These are phyloP conservation scores for Osmanthus fragrans DNA, from an alignment of 257 asterid species.

Conservation along the genomic window DNA sequence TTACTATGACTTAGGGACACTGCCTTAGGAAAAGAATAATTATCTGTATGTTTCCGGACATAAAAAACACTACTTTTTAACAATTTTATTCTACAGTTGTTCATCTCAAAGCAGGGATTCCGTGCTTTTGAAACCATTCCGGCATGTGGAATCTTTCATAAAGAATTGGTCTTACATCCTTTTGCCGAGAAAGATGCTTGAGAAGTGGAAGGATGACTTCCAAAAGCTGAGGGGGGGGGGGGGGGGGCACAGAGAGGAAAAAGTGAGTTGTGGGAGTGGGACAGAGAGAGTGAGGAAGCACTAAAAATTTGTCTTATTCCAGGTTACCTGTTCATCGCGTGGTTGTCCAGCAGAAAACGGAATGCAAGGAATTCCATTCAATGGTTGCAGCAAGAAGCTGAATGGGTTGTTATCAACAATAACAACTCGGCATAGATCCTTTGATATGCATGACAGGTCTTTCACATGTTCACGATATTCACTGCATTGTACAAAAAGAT, in stretches of 20 bases:
- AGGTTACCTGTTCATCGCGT: constrained; percentile 72
- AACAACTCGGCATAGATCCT: constrained; percentile 68
- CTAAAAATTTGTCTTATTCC: neutral
- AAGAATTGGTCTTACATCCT: constrained; percentile 42
- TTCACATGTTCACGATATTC: constrained; percentile 89
- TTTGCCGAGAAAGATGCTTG: constrained; percentile 48
- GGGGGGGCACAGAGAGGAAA: neutral
- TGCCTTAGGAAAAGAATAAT: neutral
- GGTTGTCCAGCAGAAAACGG: constrained; percentile 68
- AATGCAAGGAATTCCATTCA: constrained; percentile 90
- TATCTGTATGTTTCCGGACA: neutral
- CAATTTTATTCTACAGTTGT: constrained; percentile 16
- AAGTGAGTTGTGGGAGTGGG: neutral
- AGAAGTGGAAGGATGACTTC: constrained; percentile 53
- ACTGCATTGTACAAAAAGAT: constrained; percentile 46
- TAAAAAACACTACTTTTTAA: neutral
- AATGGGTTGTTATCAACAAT: constrained; percentile 96
- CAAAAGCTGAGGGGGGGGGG: constrained; percentile 49
- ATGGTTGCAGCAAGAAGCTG: constrained; percentile 92
- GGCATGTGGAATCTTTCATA: constrained; percentile 52
- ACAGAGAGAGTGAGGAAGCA: neutral
- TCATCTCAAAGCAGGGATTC: constrained; percentile 43
- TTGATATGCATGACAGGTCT: constrained; percentile 73
- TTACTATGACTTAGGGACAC: neutral
- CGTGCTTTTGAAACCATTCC: constrained; percentile 51